Evolutionary conservation across 179 eudicot genomes (phyloP), one percentile per base, ranked within the genome.

Genomic region (Corrigiola litoralis): DNA sequence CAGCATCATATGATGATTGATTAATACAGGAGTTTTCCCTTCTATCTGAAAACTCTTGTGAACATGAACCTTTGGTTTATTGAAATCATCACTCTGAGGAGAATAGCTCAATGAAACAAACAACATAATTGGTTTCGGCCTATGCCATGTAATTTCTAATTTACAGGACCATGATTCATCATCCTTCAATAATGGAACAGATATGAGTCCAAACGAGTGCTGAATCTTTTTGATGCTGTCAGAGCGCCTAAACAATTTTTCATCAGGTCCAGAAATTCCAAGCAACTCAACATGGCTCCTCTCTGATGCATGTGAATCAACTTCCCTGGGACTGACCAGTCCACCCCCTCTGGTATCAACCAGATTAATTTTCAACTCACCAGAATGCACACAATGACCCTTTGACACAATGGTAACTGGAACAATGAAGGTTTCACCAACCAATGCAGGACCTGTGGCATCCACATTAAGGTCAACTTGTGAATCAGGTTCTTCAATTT

Each of bases 271-370:
- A 38, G 80, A 79, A 73, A 95, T 64, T 33, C 84, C 86, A 61
- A 87, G 80, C 66, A 91, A 95, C 76, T 88, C 97, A 44, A 95
- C 99, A 70, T 95, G 92, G 58, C 85, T 90, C 80, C 73, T 83
- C 51, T 82, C 96, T 0, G 71, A 16, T 21, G 89, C 78, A 58
- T 69, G 61, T 34, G 87, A 76, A 27, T 91, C 90, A 7, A 67
- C 74, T 63, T 90, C 97, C 68, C 88, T 81, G n/a, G 99, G 99
- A 80, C 99, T 95, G 51, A 84, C 87, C 66, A 95, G 86, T 62
- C 99, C 95, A 52, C 88, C 97, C 21, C 96, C 99, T 82, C 82
- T 82, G 24, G 92, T 79, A 70, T 95, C 99, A 62, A 95, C 99
- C 37, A 95, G 79, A 66, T 95, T 95, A 51, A 95, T 85, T 75